A percentile compares a stretch with the other conserved stretches of the same genome.
phyloP scores from a whole-genome alignment of 495 filamentous ascomycete species.

The Trichoderma asperelloides region DNA sequence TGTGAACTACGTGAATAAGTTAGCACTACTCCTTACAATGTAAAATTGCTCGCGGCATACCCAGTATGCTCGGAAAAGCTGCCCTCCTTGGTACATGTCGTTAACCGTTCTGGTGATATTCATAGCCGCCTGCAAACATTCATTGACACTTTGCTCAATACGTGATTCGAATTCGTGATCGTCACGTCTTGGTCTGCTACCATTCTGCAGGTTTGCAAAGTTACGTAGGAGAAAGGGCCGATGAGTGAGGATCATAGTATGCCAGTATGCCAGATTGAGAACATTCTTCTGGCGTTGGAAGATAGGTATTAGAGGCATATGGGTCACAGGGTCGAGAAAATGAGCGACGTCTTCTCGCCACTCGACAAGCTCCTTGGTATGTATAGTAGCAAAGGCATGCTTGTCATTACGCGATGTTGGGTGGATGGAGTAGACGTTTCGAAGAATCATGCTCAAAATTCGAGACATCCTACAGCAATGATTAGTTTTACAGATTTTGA shows the following conservation, averaged over 20 bases:
- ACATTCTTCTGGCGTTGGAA: slow-evolving; percentile 42
- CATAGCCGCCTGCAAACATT: slow-evolving; percentile 21
- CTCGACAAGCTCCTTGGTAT: slow-evolving; percentile 13
- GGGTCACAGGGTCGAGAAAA: slow-evolving; percentile 17
- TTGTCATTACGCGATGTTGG: slow-evolving; percentile 13
- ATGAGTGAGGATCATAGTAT: slow-evolving; percentile 46
- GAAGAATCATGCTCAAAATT: slow-evolving; percentile 18
- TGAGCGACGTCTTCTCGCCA: slow-evolving; percentile 17
- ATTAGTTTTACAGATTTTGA: not conserved
- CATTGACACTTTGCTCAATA: slow-evolving; percentile 16
- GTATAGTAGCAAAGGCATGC: slow-evolving; percentile 13
- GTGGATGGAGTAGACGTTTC: slow-evolving; percentile 20
- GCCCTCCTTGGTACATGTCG: slow-evolving; percentile 17
- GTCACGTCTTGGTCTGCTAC: slow-evolving; percentile 6
- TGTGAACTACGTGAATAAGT: slow-evolving; percentile 36
- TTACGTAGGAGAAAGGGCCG: slow-evolving; percentile 45
- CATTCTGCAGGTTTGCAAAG: slow-evolving; percentile 33
- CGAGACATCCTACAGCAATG: slow-evolving; percentile 12
- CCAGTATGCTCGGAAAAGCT: slow-evolving; percentile 21
- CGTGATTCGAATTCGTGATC: slow-evolving; percentile 8
- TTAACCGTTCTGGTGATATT: slow-evolving; percentile 17
- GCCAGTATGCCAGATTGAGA: slow-evolving; percentile 44
- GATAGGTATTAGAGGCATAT: slow-evolving; percentile 18
- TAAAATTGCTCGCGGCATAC: slow-evolving; percentile 9
- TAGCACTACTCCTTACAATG: not conserved